A percentile compares a stretch with the other conserved stretches of the same genome.
phyloP scores from a whole-genome alignment of 441 rosid genomes.

The Corymbia calophylla region DNA sequence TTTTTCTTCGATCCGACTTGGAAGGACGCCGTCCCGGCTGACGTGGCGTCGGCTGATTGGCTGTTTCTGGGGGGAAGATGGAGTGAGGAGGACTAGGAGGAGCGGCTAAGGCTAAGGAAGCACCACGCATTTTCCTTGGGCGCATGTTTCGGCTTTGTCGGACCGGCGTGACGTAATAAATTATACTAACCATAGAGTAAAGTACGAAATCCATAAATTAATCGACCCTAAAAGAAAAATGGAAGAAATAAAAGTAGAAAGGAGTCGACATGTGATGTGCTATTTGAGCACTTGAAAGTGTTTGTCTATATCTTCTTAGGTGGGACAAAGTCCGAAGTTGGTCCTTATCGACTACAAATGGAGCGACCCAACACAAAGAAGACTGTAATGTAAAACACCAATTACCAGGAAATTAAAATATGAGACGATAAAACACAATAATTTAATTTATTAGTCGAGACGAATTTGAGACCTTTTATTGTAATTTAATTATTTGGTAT shows the following conservation, averaged over 20 bases:
- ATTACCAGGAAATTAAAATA: background rate
- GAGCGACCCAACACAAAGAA: background rate
- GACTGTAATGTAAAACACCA: background rate
- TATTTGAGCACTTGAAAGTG: background rate
- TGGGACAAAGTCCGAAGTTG: background rate
- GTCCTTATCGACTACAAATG: background rate
- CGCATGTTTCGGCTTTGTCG: background rate
- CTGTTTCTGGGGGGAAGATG: background rate
- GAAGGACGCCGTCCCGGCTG: background rate
- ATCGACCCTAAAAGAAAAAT: background rate
- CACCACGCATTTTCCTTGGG: background rate
- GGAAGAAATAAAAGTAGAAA: background rate
- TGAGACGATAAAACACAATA: rapidly evolving
- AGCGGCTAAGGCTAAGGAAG: background rate
- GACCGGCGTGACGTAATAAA: background rate
- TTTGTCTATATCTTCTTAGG: background rate
- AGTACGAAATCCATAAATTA: background rate
- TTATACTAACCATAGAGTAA: background rate
- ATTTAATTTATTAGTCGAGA: background rate
- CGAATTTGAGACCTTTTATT: no score
- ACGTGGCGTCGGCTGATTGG: background rate
- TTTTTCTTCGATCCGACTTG: background rate
- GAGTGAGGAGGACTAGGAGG: background rate
- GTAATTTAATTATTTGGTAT: background rate
- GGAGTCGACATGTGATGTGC: background rate